Evolutionary conservation across 2,329 filamentous ascomycete species (phyloP), one percentile per base, ranked within the genome.

Genomic region (Calonectria pteridis): DNA sequence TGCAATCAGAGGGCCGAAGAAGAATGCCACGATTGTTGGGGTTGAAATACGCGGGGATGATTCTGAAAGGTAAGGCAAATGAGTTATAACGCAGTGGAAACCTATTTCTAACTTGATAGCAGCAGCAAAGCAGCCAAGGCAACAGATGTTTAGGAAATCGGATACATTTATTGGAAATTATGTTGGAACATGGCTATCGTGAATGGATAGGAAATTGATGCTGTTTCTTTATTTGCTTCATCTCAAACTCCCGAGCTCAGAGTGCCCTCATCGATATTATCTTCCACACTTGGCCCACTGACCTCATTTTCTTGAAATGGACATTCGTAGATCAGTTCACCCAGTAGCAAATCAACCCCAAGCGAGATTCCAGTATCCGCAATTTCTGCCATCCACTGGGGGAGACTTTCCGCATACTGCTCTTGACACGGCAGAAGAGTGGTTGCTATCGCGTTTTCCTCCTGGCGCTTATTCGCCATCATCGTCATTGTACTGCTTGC

Each of bases 401-500:
- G 40, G 18, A 73, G 23, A 35, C 43, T 35, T 26, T 65, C 63
- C 7, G 63, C 14, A n/a, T 37, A 65, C 16, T 29, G 40, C 6
- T 65, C 29, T 9, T 35, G 63, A 7, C n/a, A 46, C 26, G 43
- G 28, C 4, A 35, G 11, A 2, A 51, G 20, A 3, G 9, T 9
- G 6, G 37, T 14, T 9, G 63, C 2, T 20, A 46, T 18, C 10
- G 6, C 67, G 23, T 26, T 46, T 35, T 46, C 37, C 16, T 46
- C 40, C 16, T 1, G 10, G 4, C 50, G n/a, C 4, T 67, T 46
- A n/a, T 53, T 59, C 7, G 43, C 69, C 58, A 76, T 49, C 78
- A 82, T 80, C 4, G 72, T 69, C 66, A 80, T 77, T 1, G 80
- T 80, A 2, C 76, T 71, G 14, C 55, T 67, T n/a, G 80, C 74